Evolutionary conservation across 2,329 filamentous ascomycete genomes (phyloP).

Genomic region (Talaromyces marneffei): DNA sequence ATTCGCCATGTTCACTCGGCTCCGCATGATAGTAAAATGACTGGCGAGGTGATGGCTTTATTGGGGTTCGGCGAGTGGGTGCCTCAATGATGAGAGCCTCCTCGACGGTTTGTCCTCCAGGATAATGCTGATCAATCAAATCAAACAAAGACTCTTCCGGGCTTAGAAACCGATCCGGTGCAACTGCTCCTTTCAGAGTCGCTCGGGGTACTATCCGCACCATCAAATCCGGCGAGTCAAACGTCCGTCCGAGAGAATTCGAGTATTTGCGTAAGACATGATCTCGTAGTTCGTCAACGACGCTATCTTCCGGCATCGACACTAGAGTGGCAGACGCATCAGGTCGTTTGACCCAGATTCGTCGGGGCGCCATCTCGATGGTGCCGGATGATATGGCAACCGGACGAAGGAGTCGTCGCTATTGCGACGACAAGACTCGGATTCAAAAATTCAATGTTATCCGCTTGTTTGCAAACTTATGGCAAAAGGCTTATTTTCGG

Average conservation of each 20-base stretch:
- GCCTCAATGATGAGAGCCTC: conserved; percentile 91
- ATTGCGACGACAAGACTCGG: conserved; percentile 19
- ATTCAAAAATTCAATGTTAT: conserved; percentile 30
- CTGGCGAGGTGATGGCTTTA: conserved; percentile 65
- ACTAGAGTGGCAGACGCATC: conserved; percentile 82
- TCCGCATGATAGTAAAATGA: conserved; percentile 50
- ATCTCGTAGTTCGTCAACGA: conserved; percentile 92
- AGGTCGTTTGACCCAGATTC: conserved; percentile 91
- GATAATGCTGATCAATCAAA: conserved; percentile 75
- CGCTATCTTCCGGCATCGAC: conserved; percentile 75
- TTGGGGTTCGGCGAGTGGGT: conserved; percentile 65
- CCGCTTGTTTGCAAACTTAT: conserved; percentile 34
- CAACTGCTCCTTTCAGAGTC: conserved; percentile 37
- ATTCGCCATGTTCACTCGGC: conserved; percentile 68
- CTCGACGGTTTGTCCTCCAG: conserved; percentile 77
- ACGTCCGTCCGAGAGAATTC: conserved; percentile 82
- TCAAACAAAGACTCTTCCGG: conserved; percentile 80
- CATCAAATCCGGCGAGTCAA: conserved; percentile 83
- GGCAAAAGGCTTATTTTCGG: conserved; percentile 33
- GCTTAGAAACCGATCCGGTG: conserved; percentile 62
- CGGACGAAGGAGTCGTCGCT: conserved; percentile 19
- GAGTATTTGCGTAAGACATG: conserved; percentile 88
- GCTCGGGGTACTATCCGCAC: conserved; percentile 72
- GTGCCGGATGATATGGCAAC: conserved; percentile 11
- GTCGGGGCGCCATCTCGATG: conserved; percentile 48